Evolutionary conservation across 306 rosid genomes (phyloP), one percentile per base, ranked within the genome.

Genomic region (Rubus parviflorus): DNA sequence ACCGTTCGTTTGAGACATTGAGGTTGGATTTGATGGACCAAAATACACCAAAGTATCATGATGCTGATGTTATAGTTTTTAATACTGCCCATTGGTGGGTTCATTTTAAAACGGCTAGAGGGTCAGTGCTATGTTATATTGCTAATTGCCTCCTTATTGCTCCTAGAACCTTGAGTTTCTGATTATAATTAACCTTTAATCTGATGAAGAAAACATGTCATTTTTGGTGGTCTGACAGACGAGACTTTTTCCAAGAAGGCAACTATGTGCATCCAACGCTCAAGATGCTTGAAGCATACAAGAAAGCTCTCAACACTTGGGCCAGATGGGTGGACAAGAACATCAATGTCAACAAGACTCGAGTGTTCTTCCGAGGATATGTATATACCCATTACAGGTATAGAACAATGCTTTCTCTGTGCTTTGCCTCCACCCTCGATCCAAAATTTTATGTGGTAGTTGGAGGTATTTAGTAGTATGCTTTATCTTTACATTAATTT

Each of bases 81-180:
- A 96, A 96, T 71, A 91, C 97, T 22, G 99, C 98, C 68, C 98
- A 92, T 51, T 96, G 99, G 99, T 96, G 99, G 99, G 92, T 97
- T 12, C 98, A 92, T 64, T 96, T 88, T 78, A 96, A 96, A 84
- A 96, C 99, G 40, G 92, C 98, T 22, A 85, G 76, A 82, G 99
- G 99, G 99, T 96, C 58, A 81, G 90, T 66, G 51, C 52, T 22
- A 75, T 61, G 60, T 62, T 70, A n/a, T 68, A 51, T 76, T 48
- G 64, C 38, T 30, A 30, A 30, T 56, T 76, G 69, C 56, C 57
- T 42, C 76, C 25, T n/a, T 58, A n/a, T 56, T n/a, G 23, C 6
- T 73, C 41, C 15, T 57, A 58, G 57, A 82, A 70, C 57, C 67
- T 49, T 64, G 17, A 71, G 13, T 0, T 30, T 30, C 35, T 30